Evolutionary conservation across 106 monocot species (phyloP), one percentile per base, ranked within the genome.

Genomic region (Allium cepa): DNA sequence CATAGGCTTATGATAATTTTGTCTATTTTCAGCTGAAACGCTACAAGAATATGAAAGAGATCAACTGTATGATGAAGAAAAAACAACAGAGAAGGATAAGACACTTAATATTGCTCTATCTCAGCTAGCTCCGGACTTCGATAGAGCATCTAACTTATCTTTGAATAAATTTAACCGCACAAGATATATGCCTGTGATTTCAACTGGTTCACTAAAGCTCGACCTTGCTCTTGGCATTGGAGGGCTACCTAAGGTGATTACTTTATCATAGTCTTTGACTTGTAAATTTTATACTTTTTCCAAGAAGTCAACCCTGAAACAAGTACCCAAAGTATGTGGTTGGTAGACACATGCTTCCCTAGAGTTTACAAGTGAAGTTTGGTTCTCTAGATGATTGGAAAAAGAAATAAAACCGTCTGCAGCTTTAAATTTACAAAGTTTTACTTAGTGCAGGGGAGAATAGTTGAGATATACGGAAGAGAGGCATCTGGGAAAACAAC

Each of bases 401-500:
- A 22, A 22, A 22, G 22, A 36, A 36, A 36, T 1, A 36, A 36
- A 36, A 36, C 4, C 3, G 36, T 36, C 36, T 0, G 3, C 57
- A 2, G 16, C 58, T 71, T 59, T 9, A 52, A 4, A 46, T 61
- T 72, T 51, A 49, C 68, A 47, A 17, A 57, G 4, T 27, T 46
- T 27, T 50, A 72, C 69, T 55, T 77, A 69, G 56, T 79, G 82
- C 80, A 95, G 94, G 94, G 94, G 16, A 87, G 94, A 81, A 88
- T 95, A 45, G 79, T 95, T 61, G 94, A 95, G 75, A 88, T 95
- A 49, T 95, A 79, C 83, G 94, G 94, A 13, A 87, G 72, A 70
- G 94, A 95, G 68, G 85, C 94, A 66, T 95, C 84, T 75, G 94
- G 94, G 47, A 95, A 95, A 72, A 95, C 94, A 68, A 91, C 94